A percentile compares a stretch with the other conserved stretches of the same genome.
These are phyloP conservation scores for Phoma herbarum DNA, from an alignment of 2,329 filamentous ascomycete genomes.

Conservation along the genomic window DNA sequence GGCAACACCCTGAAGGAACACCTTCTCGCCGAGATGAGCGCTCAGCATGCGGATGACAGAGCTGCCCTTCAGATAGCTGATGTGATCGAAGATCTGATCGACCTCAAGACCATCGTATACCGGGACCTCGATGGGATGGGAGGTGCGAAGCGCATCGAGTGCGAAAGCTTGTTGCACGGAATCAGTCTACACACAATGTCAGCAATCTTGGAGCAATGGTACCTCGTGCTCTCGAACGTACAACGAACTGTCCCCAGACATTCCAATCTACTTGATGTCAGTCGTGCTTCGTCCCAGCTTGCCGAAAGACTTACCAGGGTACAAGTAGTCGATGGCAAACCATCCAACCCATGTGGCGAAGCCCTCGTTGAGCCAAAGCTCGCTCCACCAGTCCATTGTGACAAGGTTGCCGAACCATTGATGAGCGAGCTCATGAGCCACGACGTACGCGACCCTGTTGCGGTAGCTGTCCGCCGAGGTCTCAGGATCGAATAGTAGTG, in stretches of 20 bases:
- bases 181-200: constrained; percentile 71
- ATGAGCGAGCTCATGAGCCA: constrained; percentile 96
- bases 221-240: constrained; percentile 67
- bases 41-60: constrained; percentile 97
- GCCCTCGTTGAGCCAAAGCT: constrained; percentile 90
- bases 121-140: constrained; percentile 94
- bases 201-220: constrained; percentile 48
- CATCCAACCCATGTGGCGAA: constrained; percentile 99
- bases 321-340: constrained; percentile 88
- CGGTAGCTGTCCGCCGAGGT: constrained; percentile 90
- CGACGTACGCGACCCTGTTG: constrained; percentile 94
- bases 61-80: constrained; percentile 96
- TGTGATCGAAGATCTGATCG: constrained; percentile 97
- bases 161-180: constrained; percentile 90
- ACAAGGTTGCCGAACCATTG: constrained; percentile 97
- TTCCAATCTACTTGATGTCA: constrained; percentile 76
- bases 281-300: background rate
- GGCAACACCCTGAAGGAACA: constrained; percentile 88
- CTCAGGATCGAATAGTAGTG: constrained; percentile 94
- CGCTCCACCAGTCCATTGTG: constrained; percentile 97
- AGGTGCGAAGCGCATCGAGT: constrained; percentile 88
- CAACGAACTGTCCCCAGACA: constrained; percentile 95
- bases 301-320: constrained; percentile 66
- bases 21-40: constrained; percentile 84
- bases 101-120: constrained; percentile 94